Evolutionary conservation across 495 filamentous ascomycete genomes (phyloP), one percentile per base, ranked within the genome.

Genomic region (Podospora bellae-mahoneyi): DNA sequence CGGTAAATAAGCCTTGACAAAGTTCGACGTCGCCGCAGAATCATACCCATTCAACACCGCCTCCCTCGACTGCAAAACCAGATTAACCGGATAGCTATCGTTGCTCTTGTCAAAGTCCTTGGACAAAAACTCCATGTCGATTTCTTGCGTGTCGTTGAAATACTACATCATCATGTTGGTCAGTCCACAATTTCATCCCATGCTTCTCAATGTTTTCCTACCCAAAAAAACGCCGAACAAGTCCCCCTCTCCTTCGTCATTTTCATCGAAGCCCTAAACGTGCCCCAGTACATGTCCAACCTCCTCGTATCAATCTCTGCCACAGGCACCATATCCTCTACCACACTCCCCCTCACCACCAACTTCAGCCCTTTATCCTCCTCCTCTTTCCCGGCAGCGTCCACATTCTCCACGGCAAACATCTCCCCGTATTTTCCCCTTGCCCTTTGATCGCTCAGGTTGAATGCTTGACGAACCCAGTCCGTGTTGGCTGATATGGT

Each of bases 171-270:
- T 23, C 20, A 23, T 23, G 20, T 9, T 20, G 0, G 27, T 57
- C 26, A 63, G 62, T 23, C 20, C 1, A 23, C 20, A 23, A 23
- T 23, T 23, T 23, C 20, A 23, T 23, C 20, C 20, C 20, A 23
- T 23, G 20, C 20, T 1, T 23, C 20, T 23, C 20, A 23, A 23
- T 23, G 20, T 23, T 23, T 23, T 23, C 20, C 1, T 79, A 92
- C 88, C 88, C 89, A 93, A 75, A 92, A 93, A 74, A 92, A 92
- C 18, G 91, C 89, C 23, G 83, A 87, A 76, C 91, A 93, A 9
- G 91, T 92, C 16, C 91, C 91, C 28, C 78, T 71, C 5, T 84
- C 71, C 65, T 72, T 72, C 2, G 88, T 84, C 54, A 88, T 70
- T 78, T 87, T 90, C 76, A 92, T 87, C 39, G 83, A 84, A 3